Evolutionary conservation across 768 basidiomycete species (phyloP).

Genomic region (Mycena filopes): DNA sequence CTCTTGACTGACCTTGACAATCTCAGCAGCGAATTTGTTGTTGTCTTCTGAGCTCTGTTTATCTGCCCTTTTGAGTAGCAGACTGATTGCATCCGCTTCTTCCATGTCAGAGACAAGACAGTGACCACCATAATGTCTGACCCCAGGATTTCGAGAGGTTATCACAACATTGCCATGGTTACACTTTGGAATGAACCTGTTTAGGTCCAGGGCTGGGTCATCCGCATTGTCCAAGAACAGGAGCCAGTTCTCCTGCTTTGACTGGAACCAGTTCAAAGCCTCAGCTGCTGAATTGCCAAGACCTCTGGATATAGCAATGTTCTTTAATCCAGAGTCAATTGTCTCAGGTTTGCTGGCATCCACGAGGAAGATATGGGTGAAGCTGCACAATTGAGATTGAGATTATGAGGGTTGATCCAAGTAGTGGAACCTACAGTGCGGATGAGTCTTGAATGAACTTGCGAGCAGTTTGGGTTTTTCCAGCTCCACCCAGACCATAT

Average conservation of each 20-base stretch:
- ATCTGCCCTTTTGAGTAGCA: neutral
- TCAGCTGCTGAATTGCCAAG: neutral
- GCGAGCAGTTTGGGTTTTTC: slow-evolving; percentile 18
- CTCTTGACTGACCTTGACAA: slow-evolving; percentile 23
- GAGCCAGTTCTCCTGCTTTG: neutral
- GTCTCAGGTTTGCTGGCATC: slow-evolving; percentile 9
- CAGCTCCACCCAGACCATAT: slow-evolving; percentile 16
- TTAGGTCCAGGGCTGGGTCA: slow-evolving; percentile 6
- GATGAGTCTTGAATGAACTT: too few relatives aligned
- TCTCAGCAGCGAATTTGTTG: neutral
- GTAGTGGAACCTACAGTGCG: too few relatives aligned
- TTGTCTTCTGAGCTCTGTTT: neutral
- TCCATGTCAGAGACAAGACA: neutral
- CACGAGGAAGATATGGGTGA: neutral
- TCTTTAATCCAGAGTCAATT: slow-evolving; percentile 10
- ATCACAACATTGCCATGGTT: slow-evolving; percentile 25
- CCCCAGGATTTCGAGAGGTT: slow-evolving; percentile 18
- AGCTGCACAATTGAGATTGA: slow-evolving; percentile 3
- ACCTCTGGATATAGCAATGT: slow-evolving; percentile 1
- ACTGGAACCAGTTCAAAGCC: slow-evolving; percentile 7
- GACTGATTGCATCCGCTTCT: neutral
- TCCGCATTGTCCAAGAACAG: slow-evolving; percentile 13
- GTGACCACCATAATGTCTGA: neutral
- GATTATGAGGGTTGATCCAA: too few relatives aligned
- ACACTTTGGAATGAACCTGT: slow-evolving; percentile 14